Evolutionary conservation across 2,329 filamentous ascomycete genomes (phyloP).

Genomic region (Aspergillus calidoustus): DNA sequence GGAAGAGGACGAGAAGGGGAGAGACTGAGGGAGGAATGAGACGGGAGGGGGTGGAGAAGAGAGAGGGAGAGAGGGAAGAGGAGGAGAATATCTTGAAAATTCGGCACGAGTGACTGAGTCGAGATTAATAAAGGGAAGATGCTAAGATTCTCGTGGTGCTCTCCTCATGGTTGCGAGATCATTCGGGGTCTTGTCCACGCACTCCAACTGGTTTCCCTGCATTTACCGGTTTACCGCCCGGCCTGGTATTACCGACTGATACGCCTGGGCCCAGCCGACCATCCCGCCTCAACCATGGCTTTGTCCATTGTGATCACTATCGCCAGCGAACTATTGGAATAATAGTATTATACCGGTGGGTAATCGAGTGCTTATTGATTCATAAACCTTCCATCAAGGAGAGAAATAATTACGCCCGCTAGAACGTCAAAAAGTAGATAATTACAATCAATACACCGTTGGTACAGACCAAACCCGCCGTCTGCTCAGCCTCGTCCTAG

Average conservation of each 20-base stretch:
- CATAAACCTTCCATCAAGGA: neutral
- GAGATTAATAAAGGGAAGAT: constrained; percentile 5
- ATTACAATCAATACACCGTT: constrained; percentile 18
- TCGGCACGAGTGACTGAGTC: constrained; percentile 1
- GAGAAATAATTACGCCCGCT: neutral
- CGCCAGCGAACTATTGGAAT: neutral
- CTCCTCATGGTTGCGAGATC: neutral
- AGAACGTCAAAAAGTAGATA: constrained; percentile 1
- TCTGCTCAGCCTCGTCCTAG: no score
- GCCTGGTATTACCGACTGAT: neutral
- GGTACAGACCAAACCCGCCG: constrained; percentile 8
- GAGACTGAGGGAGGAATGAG: constrained; percentile 3
- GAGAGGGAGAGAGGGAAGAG: neutral
- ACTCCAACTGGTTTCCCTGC: neutral
- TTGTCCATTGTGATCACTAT: neutral
- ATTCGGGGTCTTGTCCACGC: neutral
- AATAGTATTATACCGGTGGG: neutral
- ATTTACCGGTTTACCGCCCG: neutral
- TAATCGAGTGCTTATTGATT: neutral
- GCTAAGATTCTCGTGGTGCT: constrained; percentile 1
- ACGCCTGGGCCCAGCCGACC: neutral
- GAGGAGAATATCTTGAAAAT: neutral
- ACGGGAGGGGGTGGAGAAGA: neutral
- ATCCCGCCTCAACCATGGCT: neutral
- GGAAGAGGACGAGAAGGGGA: constrained; percentile 7